phyloP scores from a whole-genome alignment of 2,329 filamentous ascomycete species.

The Claviceps pazoutovae region DNA sequence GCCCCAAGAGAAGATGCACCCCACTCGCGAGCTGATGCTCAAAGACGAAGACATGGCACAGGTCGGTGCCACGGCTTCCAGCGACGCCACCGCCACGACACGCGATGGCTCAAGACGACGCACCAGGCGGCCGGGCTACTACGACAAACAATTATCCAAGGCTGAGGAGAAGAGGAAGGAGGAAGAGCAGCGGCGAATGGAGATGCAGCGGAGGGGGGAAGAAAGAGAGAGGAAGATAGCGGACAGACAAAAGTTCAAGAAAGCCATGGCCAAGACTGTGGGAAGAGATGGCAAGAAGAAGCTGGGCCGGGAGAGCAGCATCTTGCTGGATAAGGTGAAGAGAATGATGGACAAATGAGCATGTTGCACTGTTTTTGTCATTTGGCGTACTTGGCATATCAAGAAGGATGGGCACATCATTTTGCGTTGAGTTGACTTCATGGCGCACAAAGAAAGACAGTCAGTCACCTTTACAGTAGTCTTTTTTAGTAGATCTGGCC shows the following conservation, averaged over 20 bases:
- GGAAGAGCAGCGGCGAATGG: slow-evolving; percentile 27
- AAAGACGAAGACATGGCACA: slow-evolving; percentile 25
- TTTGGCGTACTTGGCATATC: no score
- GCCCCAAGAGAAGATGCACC: slow-evolving; percentile 17
- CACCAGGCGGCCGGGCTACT: slow-evolving; percentile 39
- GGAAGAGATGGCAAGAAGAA: slow-evolving; percentile 65
- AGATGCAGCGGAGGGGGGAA: slow-evolving; percentile 35
- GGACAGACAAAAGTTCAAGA: slow-evolving; percentile 49
- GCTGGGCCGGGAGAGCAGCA: slow-evolving; percentile 65
- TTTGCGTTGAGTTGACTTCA: background rate
- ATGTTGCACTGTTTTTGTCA: background rate
- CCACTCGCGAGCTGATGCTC: slow-evolving; percentile 25
- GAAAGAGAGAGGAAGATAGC: slow-evolving; percentile 53
- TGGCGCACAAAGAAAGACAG: no score
- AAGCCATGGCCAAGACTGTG: slow-evolving; percentile 60
- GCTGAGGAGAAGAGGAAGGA: slow-evolving; percentile 29
- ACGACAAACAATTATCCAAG: slow-evolving; percentile 46
- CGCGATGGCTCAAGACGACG: slow-evolving; percentile 21
- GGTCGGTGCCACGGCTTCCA: slow-evolving; percentile 9
- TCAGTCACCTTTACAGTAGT: no score
- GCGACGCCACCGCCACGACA: slow-evolving; percentile 5
- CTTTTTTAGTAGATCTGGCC: no score
- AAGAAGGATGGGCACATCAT: background rate
- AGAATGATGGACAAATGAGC: slow-evolving; percentile 19
- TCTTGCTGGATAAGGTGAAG: slow-evolving; percentile 66